Percentiles rank a stretch among this genome's conserved stretches.
Evolutionary conservation across 2,329 filamentous ascomycete genomes (phyloP).

Genomic region (Phoma sp.): DNA sequence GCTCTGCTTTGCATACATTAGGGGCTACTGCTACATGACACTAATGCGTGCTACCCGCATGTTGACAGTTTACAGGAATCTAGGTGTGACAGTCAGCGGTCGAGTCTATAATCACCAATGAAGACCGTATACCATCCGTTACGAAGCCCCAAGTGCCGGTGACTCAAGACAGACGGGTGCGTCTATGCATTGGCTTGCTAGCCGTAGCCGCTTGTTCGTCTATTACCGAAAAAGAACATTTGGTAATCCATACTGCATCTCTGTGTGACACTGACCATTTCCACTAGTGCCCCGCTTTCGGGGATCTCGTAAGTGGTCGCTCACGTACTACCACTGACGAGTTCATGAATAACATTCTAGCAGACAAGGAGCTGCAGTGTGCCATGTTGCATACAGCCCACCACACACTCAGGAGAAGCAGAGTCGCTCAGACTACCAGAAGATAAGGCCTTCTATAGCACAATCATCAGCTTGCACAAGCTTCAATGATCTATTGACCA

Average conservation of each 20-base stretch:
- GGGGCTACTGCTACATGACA: neutral
- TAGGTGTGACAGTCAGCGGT: neutral
- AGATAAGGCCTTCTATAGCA: neutral
- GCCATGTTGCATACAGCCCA: neutral
- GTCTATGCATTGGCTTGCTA: neutral
- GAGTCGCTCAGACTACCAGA: neutral
- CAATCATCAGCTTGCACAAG: neutral
- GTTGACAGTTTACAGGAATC: neutral
- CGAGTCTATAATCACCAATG: neutral
- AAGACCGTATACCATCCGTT: neutral
- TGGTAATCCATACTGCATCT: neutral
- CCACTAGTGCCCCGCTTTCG: neutral
- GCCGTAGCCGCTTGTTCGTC: neutral
- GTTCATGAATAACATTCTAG: neutral
- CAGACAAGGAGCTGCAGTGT: neutral
- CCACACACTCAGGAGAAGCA: neutral
- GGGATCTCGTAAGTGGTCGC: neutral
- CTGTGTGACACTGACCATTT: neutral
- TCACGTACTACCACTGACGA: neutral
- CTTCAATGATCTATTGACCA: neutral
- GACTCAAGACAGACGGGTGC: neutral
- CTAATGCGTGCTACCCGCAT: neutral
- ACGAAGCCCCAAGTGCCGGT: neutral
- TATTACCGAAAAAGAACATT: constrained; percentile 1
- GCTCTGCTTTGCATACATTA: neutral